These are phyloP conservation scores for Russula sp. DNA, from an alignment of 768 basidiomycete species.

Conservation along the genomic window DNA sequence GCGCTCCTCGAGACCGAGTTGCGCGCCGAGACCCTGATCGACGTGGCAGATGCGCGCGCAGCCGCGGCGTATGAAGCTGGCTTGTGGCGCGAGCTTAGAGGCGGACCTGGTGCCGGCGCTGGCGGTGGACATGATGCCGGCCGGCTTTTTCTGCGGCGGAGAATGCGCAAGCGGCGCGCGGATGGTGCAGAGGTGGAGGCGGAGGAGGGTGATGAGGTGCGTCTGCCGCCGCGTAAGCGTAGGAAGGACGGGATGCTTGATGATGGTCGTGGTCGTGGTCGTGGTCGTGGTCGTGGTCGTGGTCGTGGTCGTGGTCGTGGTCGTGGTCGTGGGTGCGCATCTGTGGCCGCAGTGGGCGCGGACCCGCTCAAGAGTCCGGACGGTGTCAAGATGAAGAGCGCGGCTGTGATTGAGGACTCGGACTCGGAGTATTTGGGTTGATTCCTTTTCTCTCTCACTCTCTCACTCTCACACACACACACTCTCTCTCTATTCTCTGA, in stretches of 20 bases:
- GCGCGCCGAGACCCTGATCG: slow-evolving; percentile 36
- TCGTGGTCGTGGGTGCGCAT: background rate
- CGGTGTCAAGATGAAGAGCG: slow-evolving; percentile 16
- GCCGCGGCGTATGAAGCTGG: slow-evolving; percentile 33
- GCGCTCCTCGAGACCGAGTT: slow-evolving; percentile 34
- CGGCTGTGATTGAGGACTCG: slow-evolving; percentile 14
- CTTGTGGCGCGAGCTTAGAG: slow-evolving; percentile 32
- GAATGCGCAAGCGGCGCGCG: background rate
- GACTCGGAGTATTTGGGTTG: slow-evolving; percentile 1
- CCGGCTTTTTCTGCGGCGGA: background rate
- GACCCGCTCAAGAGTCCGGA: background rate
- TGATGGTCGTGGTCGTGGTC: background rate
- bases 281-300: background rate
- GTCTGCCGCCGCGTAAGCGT: background rate
- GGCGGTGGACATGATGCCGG: too few relatives aligned
- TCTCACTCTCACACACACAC: too few relatives aligned
- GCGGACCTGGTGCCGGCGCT: too few relatives aligned
- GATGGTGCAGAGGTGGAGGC: background rate
- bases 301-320: background rate
- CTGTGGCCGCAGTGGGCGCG: too few relatives aligned
- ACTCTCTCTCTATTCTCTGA: too few relatives aligned
- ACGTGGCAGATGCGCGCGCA: slow-evolving; percentile 30
- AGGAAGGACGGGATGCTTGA: background rate
- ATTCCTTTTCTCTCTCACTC: background rate
- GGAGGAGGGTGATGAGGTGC: background rate